A percentile compares a stretch with the other conserved stretches of the same genome.
Evolutionary conservation across 208 protist species (phyloP).

Genomic region (Leishmania tropica): DNA sequence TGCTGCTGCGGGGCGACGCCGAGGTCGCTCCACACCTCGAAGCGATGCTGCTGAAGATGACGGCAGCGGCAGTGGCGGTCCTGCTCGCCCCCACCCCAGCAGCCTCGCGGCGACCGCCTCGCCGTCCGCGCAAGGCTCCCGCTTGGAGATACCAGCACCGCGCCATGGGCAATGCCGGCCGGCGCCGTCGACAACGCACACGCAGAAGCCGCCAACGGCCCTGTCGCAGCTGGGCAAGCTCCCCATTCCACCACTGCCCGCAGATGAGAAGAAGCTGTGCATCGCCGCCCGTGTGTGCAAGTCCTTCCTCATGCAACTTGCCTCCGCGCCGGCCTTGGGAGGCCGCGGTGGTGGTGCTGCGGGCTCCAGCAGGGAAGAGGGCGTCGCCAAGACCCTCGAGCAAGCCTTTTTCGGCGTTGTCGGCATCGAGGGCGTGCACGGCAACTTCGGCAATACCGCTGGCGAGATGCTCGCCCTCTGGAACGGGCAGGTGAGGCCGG

Average conservation of each 20-base stretch:
- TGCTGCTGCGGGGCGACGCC: background rate
- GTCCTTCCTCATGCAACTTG: slow-evolving; percentile 31
- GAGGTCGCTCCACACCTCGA: background rate
- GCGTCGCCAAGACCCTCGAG: slow-evolving; percentile 37
- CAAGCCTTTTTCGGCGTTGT: slow-evolving; percentile 64
- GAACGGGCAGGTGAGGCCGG: slow-evolving; percentile 30
- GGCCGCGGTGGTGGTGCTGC: slow-evolving; percentile 9
- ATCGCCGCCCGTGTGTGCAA: slow-evolving; percentile 37
- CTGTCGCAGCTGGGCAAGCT: slow-evolving; percentile 6
- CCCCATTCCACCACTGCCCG: slow-evolving; percentile 11
- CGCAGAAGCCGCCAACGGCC: slow-evolving; percentile 2
- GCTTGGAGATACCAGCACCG: slow-evolving; percentile 13
- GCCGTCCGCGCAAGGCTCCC: background rate
- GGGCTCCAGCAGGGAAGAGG: slow-evolving; percentile 24
- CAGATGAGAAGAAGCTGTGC: slow-evolving; percentile 29
- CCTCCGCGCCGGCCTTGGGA: slow-evolving; percentile 5
- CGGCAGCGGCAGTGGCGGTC: background rate
- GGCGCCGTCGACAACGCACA: background rate
- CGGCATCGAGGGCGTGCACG: slow-evolving; percentile 36
- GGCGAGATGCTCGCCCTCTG: slow-evolving; percentile 66
- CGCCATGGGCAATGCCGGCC: slow-evolving; percentile 15
- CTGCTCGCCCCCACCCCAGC: background rate
- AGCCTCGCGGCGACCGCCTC: background rate
- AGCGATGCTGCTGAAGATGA: background rate
- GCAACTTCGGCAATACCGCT: slow-evolving; percentile 38